These are phyloP conservation scores for Circinella umbellata DNA, from an alignment of 371 early-diverging fungal genomes.

Conservation along the genomic window DNA sequence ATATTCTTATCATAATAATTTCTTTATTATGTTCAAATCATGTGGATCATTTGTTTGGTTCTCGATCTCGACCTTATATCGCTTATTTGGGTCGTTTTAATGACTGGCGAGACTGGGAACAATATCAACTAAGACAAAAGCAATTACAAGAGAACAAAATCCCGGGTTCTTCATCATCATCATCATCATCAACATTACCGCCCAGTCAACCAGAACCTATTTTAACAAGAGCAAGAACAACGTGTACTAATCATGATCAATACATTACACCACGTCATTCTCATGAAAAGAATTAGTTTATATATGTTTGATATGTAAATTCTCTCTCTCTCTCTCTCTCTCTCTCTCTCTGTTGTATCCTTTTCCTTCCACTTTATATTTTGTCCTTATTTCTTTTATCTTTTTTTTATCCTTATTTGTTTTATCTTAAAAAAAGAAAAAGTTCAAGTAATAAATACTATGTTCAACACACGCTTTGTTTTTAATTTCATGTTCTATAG, in stretches of 20 bases:
- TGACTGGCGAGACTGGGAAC: slow-evolving; percentile 25
- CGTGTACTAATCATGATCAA: not conserved
- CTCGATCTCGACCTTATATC: slow-evolving; percentile 21
- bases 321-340: no score
- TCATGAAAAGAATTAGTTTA: not conserved
- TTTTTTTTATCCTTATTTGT: no score
- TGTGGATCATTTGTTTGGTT: slow-evolving; percentile 25
- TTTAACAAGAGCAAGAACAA: not conserved
- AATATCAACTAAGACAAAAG: not conserved
- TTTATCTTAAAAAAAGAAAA: no score
- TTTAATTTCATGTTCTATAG: no score
- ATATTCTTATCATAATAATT: slow-evolving; percentile 27
- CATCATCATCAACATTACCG: no score
- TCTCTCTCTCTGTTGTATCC: not conserved
- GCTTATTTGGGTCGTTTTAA: slow-evolving; percentile 24
- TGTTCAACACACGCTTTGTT: no score
- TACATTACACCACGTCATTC: slow-evolving; percentile 2
- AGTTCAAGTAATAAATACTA: no score
- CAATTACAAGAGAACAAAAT: not conserved
- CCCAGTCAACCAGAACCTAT: not conserved
- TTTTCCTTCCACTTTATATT: no score
- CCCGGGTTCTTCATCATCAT: no score
- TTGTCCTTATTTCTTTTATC: no score
- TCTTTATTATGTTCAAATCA: slow-evolving; percentile 31
- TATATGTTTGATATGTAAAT: slow-evolving; percentile 2